A percentile compares a stretch with the other conserved stretches of the same genome.
Conservation (phyloP, 164 flowering plant genomes). For the Echeveria elegans region DNA sequence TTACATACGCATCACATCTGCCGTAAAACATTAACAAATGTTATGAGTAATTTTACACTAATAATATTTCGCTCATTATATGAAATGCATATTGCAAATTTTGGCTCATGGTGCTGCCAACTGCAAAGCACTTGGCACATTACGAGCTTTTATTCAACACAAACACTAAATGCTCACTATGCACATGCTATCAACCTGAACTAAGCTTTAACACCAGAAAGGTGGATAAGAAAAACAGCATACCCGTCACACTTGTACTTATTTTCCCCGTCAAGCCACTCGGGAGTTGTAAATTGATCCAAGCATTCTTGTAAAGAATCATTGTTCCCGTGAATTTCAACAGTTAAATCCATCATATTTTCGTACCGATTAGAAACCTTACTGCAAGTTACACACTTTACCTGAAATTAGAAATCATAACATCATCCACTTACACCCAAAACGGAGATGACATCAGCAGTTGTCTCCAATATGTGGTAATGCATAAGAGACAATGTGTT, state of each 20-base stretch:
- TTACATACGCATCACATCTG: slow-evolving; percentile 93
- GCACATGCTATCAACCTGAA: not conserved
- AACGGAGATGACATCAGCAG: too few species aligned
- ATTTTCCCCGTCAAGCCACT: slow-evolving; percentile 91
- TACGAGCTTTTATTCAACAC: not conserved
- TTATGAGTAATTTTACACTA: not conserved
- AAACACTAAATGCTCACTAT: not conserved
- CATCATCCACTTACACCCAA: too few species aligned
- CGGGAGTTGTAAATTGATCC: slow-evolving; percentile 72
- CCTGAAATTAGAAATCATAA: too few species aligned
- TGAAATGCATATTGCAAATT: not conserved
- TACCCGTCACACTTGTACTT: slow-evolving; percentile 96
- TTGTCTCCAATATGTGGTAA: too few species aligned
- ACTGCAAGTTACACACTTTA: slow-evolving; percentile 63
- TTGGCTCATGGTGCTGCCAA: not conserved
- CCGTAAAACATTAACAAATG: not conserved
- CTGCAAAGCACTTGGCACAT: not conserved
- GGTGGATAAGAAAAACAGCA: slow-evolving; percentile 9
- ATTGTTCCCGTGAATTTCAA: slow-evolving; percentile 90
- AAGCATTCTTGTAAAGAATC: slow-evolving; percentile 81
- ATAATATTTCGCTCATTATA: not conserved
- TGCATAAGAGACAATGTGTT: too few species aligned
- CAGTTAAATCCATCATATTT: slow-evolving; percentile 97
- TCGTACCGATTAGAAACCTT: slow-evolving; percentile 76
- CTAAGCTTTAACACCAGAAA: not conserved